Base-by-base conservation (phyloP, 371 early-diverging fungal genomes). In the Choanephora cucurbitarum region DNA sequence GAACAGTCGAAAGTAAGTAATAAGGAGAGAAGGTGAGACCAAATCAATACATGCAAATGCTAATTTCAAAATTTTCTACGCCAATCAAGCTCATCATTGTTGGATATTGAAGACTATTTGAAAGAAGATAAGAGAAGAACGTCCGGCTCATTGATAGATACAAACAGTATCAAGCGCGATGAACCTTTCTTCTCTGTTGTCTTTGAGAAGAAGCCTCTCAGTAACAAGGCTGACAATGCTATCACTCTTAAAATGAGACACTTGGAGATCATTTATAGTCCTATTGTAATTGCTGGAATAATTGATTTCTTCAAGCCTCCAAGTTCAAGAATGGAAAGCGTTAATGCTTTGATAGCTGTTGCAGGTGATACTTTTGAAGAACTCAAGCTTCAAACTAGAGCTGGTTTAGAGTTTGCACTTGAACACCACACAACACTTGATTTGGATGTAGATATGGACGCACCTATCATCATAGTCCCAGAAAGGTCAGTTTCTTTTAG, bases 391-490 rank as follows among this genome's bases (percentile, higher is more conserved):
- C 91, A 92, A 66, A 93, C 95, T 0, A 65, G 85, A 19, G 85
- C 86, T 2, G 90, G 92, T 0, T 63, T 95, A 4, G 85, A 91
- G 59, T 87, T 79, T 66, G 91, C 92, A 0, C 60, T 95, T 31
- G 86, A 83, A n/a, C 77, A 81, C 52, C 93, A 92, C 60, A 87
- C 84, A n/a, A 87, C 89, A 0, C 43, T 91, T 4, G 89, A 90
- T 54, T 60, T 95, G 5, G 81, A 87, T 54, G 71, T 95, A 2
- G 87, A 94, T 52, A 79, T 92, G 66, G 91, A 91, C 58, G 95
- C 95, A 1, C 95, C 95, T 0, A 82, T 94, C 32, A 79, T 95
- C 57, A 76, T 93, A n/a, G 72, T 95, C 8, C 94, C 93, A 3
- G 86, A 90, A 63, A 83, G 87, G 73, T 69, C 60, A 61, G 10